phyloP scores from a whole-genome alignment of 2,329 filamentous ascomycete species.

The Penicillium sp. region DNA sequence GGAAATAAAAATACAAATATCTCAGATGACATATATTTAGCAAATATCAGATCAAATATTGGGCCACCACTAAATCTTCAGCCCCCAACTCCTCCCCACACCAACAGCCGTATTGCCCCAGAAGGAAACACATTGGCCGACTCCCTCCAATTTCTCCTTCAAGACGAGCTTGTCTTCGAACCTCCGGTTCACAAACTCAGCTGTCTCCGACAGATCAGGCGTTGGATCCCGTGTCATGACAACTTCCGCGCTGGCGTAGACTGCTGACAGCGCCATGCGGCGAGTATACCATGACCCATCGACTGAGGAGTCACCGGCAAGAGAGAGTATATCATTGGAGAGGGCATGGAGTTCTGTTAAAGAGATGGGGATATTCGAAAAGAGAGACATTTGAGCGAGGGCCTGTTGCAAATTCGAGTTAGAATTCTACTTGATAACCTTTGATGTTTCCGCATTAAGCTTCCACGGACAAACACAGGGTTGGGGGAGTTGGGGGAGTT shows the following conservation, averaged over 20 bases:
- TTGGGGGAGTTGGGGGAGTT: too few species aligned
- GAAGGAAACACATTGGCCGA: slow-evolving; percentile 81
- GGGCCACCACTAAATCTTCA: slow-evolving; percentile 70
- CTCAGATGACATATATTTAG: too few species aligned
- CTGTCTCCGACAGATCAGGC: slow-evolving; percentile 73
- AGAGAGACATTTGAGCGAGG: slow-evolving; percentile 86
- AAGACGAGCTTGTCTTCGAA: slow-evolving; percentile 70
- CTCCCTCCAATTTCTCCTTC: slow-evolving; percentile 64
- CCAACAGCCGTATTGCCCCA: slow-evolving; percentile 78
- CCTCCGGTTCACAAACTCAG: slow-evolving; percentile 76
- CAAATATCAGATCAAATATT: too few species aligned
- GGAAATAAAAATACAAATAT: too few species aligned
- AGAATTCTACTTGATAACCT: not conserved
- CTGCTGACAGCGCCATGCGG: slow-evolving; percentile 63
- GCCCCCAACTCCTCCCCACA: slow-evolving; percentile 82
- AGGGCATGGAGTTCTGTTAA: slow-evolving; percentile 78
- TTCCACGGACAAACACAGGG: too few species aligned
- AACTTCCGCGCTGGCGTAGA: slow-evolving; percentile 81
- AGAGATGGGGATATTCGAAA: slow-evolving; percentile 74
- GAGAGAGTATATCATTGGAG: slow-evolving; percentile 89
- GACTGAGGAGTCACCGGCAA: slow-evolving; percentile 79
- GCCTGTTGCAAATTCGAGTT: slow-evolving; percentile 60
- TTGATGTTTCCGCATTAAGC: not conserved
- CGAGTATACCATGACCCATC: slow-evolving; percentile 89
- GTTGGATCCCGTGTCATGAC: slow-evolving; percentile 93